phyloP scores from a whole-genome alignment of 2,329 filamentous ascomycete genomes.

The Monosporascus cannonballus region DNA sequence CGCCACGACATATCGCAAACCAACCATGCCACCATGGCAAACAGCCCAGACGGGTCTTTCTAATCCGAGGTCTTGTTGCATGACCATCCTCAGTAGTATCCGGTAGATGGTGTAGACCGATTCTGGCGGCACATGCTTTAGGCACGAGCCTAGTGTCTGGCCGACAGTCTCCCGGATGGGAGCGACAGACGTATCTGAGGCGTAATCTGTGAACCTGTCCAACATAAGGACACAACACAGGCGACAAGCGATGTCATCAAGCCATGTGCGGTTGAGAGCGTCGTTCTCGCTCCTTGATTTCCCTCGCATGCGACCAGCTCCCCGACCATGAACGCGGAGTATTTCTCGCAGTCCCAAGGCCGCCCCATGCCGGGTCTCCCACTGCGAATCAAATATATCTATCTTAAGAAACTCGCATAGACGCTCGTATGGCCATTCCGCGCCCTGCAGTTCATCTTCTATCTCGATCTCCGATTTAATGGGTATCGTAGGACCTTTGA shows the following conservation, averaged over 20 bases:
- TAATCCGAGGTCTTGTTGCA: constrained; percentile 75
- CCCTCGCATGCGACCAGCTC: constrained; percentile 71
- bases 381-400: constrained; percentile 86
- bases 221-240: constrained; percentile 95
- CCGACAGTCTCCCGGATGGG: constrained; percentile 94
- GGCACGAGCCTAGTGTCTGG: constrained; percentile 82
- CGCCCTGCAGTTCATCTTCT: constrained; percentile 69
- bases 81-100: constrained; percentile 82
- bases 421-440: constrained; percentile 90
- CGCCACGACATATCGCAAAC: constrained; percentile 88
- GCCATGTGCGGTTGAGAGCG: constrained; percentile 72
- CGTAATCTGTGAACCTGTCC: constrained; percentile 95
- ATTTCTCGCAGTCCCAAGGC: constrained; percentile 93
- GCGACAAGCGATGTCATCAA: constrained; percentile 91
- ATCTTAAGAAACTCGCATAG: constrained; percentile 91
- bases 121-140: constrained; percentile 73
- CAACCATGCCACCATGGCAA: constrained; percentile 97
- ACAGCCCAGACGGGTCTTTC: constrained; percentile 82
- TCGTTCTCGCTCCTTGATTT: constrained; percentile 73
- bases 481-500: constrained; percentile 75
- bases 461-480: constrained; percentile 83
- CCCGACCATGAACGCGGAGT: constrained; percentile 81
- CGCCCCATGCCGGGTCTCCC: constrained; percentile 94
- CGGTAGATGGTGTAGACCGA: constrained; percentile 82
- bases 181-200: constrained; percentile 93